Evolutionary conservation across 805 yeast species (phyloP), one percentile per base, ranked within the genome.

Genomic region (Wickerhamomyces pijperi): DNA sequence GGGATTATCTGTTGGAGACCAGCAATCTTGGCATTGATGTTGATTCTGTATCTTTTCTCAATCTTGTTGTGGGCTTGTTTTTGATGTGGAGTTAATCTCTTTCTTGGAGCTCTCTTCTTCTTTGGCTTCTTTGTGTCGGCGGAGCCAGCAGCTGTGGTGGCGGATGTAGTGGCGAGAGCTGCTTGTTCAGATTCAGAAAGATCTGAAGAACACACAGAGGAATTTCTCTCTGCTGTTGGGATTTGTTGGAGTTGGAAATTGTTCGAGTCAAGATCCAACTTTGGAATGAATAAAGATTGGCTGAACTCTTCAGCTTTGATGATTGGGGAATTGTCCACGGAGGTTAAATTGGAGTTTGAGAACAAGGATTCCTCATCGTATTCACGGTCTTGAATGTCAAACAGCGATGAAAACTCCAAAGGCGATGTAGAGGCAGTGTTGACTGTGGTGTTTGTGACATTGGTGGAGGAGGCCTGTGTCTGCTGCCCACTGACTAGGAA

Each of bases 51-150:
- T 42, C 78, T 70, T 53, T 79, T 76, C 52, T 80, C 87, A 45
- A 80, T 77, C 56, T 74, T 75, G 60, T 79, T 79, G 53, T 80
- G 88, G 0, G 84, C 84, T 49, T 74, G 74, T 47, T 78, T 76
- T 58, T 79, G 86, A 46, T 68, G 67, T 5, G 65, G 64, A 8
- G 79, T 72, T 39, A 74, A 54, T 55, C 76, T 65, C 58, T 74
- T 74, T 53, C 78, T 59, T 35, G 72, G 71, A 13, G 73, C 68
- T 53, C 74, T 63, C 54, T 62, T 67, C 60, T 61, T 63, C 51
- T 61, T 61, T 32, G 56, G 54, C 42, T 59, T 58, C 37, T 44
- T 45, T 12, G 46, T 34, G 4, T 40, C 28, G 17, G 39, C 15
- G 11, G 40, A 12, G 14, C 41, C 17, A 13, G 42, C 29, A n/a